Base-by-base conservation (phyloP, 2,329 filamentous ascomycete species). In the Hysterium pulicare region DNA sequence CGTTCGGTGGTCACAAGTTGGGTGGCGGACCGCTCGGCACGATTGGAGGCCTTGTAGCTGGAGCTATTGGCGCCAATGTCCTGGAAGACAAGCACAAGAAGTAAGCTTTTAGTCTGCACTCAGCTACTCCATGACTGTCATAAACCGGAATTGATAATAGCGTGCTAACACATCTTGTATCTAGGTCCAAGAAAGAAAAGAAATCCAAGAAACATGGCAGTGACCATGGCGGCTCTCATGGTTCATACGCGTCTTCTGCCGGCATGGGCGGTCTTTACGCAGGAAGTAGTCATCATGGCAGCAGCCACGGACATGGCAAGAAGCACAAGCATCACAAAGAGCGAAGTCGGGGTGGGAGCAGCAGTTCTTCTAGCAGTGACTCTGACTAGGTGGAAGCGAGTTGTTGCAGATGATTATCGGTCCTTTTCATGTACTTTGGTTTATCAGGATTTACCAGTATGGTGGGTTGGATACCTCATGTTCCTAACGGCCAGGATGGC, bases 41-140 rank as follows among this genome's bases (percentile, higher is more conserved):
- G 2, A 55, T 79, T 2, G 75, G 71, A 6, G 76, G 75, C 9
- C 69, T 73, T 0, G 67, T 76, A 1, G 73, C 71, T 13, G 78
- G 78, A 24, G 76, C 77, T 1, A 68, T 81, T n/a, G 75, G 72
- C 3, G 78, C 78, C 1, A 79, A 79, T 45, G 51, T 74, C 28
- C 46, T 79, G 5, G 74, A 75, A 61, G 58, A 74, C 57, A 71
- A 73, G 40, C 46, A 54, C 40, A 64, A 68, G 39, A 67, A 69
- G 64, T 67, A 57, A 56, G 59, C 43, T n/a, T 19, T 10, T 11
- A 19, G n/a, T n/a, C n/a, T 16, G 17, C 7, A 16, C 20, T 23
- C 23, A 23, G 28, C 5, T 22, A 33, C 23, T 47, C 56, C 38
- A 55, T 17, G 2, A 5, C 5, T 34, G 19, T 31, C 15, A 41